phyloP scores from a whole-genome alignment of 331 rosid genomes.

The Acacia concinna region DNA sequence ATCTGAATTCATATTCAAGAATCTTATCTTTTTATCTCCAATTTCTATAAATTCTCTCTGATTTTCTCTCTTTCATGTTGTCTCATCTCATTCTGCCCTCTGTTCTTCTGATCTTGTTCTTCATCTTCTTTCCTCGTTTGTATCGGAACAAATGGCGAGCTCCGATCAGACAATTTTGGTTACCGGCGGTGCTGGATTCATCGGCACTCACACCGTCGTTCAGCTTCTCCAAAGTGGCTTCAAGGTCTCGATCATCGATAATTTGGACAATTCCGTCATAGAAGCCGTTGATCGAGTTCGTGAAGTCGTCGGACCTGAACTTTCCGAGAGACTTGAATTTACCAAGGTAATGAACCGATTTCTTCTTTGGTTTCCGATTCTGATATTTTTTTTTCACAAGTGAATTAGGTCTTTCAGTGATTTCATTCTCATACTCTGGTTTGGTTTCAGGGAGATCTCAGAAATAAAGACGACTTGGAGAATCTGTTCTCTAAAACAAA shows the following conservation, averaged over 20 bases:
- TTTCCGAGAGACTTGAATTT: conserved; percentile 69
- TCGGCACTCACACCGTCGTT: conserved; percentile 85
- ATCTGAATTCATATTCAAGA: not conserved
- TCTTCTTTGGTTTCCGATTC: not conserved
- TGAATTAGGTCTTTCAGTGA: not conserved
- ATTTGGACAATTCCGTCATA: conserved; percentile 68
- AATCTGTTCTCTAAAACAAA: conserved; percentile 60
- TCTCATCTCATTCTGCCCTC: not conserved
- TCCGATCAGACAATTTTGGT: conserved; percentile 54
- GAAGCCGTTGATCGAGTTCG: conserved; percentile 75
- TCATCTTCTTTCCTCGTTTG: not conserved
- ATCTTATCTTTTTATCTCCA: not conserved
- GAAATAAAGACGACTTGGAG: conserved; percentile 77
- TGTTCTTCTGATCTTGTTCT: not conserved
- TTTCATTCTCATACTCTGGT: not conserved
- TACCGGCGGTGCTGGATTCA: conserved; percentile 91
- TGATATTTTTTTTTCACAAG: not conserved
- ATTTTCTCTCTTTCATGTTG: not conserved
- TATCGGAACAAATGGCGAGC: not conserved
- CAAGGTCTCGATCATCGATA: conserved; percentile 62
- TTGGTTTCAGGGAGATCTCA: conserved; percentile 66
- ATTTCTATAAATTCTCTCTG: not conserved
- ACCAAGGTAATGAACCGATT: conserved; percentile 39
- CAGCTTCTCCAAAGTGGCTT: conserved; percentile 80
- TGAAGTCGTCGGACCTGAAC: conserved; percentile 69